phyloP scores from a whole-genome alignment of 441 rosid genomes.

The Sinapis alba region DNA sequence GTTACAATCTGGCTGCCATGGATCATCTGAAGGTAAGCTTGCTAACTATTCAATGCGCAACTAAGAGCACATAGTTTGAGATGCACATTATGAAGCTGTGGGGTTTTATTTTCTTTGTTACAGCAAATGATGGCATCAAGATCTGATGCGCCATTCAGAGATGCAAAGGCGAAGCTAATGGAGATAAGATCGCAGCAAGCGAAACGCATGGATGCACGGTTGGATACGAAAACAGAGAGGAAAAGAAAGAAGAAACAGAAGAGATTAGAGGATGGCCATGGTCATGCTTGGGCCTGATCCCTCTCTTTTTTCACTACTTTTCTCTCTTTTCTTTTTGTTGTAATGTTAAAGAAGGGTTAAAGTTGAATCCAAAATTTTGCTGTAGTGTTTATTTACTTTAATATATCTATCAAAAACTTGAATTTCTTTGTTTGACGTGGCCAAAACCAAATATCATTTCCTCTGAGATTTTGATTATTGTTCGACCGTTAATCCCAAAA shows the following conservation, averaged over 20 bases:
- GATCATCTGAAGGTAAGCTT: constrained; percentile 80
- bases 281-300: constrained; percentile 46
- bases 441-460: constrained; percentile 18
- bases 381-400: background rate
- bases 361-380: constrained; percentile 7
- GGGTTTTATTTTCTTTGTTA: background rate
- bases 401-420: constrained; percentile 49
- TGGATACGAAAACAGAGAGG: constrained; percentile 58
- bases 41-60: background rate
- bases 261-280: constrained; percentile 48
- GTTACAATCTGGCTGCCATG: constrained; percentile 93
- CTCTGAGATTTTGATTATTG: no score
- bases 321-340: background rate
- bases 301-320: background rate
- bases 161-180: constrained; percentile 72
- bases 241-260: constrained; percentile 75
- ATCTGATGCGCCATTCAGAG: constrained; percentile 81
- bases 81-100: background rate
- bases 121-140: constrained; percentile 92
- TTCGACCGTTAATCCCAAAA: no score
- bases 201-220: constrained; percentile 60
- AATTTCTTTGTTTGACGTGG: constrained; percentile 57
- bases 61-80: no score
- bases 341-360: background rate
- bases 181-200: constrained; percentile 73